Evolutionary conservation across 1,284 basidiomycete species (phyloP).

Genomic region (Heterobasidion occidentale): DNA sequence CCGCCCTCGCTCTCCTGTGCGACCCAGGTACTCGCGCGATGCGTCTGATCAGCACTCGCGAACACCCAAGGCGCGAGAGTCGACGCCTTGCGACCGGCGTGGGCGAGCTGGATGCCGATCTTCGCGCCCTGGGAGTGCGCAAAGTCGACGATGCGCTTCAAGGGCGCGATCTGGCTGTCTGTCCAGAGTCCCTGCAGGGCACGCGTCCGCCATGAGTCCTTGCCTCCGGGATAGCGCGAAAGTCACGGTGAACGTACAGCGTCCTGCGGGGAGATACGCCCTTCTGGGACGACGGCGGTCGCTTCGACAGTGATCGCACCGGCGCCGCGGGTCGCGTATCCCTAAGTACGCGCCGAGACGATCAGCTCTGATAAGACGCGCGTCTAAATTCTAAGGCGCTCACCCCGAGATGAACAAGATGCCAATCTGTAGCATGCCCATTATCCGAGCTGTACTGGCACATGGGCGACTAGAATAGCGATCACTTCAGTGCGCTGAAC

Average conservation of each 20-base stretch:
- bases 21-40: conserved; percentile 13
- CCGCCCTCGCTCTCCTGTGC: conserved; percentile 49
- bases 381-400: conserved; percentile 12
- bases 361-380: not conserved
- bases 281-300: conserved; percentile 52
- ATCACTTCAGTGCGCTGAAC: not conserved
- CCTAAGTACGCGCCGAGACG: conserved; percentile 23
- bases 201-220: not conserved
- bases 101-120: conserved; percentile 76
- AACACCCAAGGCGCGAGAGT: conserved; percentile 51
- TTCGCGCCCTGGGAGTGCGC: conserved; percentile 64
- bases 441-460: conserved; percentile 71
- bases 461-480: conserved; percentile 52
- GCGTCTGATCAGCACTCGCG: conserved; percentile 19
- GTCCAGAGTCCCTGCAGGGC: conserved; percentile 58
- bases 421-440: conserved; percentile 73
- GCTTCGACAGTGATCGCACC: conserved; percentile 60
- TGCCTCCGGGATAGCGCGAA: conserved; percentile 8
- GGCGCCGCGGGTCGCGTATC: conserved; percentile 50
- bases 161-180: conserved; percentile 62
- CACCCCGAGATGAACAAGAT: conserved; percentile 61
- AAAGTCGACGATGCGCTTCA: conserved; percentile 69
- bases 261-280: conserved; percentile 45
- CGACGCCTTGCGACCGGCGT: conserved; percentile 73
- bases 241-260: conserved; percentile 13